Evolutionary conservation across 2,329 filamentous ascomycete genomes (phyloP).

Genomic region (Colletotrichum sp.): DNA sequence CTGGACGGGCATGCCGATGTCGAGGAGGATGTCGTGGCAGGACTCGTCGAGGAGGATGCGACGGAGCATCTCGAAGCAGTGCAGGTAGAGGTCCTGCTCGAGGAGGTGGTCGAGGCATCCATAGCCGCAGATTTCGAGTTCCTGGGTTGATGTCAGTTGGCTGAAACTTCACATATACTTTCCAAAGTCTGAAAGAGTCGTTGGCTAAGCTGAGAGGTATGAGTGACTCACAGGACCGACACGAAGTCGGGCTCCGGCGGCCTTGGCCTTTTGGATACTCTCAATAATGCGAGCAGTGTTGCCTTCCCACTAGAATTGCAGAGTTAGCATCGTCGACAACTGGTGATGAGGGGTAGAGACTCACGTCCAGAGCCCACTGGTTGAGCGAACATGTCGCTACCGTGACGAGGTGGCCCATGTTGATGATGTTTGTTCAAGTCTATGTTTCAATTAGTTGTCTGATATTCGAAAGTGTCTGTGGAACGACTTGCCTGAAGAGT

Average conservation of each 20-base stretch:
- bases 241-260: constrained; percentile 52
- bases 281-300: constrained; percentile 67
- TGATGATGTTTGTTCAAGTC: neutral
- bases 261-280: constrained; percentile 51
- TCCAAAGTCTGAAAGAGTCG: neutral
- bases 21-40: constrained; percentile 70
- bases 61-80: constrained; percentile 67
- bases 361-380: constrained; percentile 52
- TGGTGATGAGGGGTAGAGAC: neutral
- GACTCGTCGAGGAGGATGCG: constrained; percentile 64
- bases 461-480: neutral
- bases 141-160: constrained; percentile 26
- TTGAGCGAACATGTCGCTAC: constrained; percentile 41
- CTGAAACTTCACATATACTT: neutral
- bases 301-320: constrained; percentile 43
- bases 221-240: constrained; percentile 54
- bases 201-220: neutral
- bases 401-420: constrained; percentile 29
- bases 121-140: constrained; percentile 59
- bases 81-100: constrained; percentile 61
- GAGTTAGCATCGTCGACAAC: neutral
- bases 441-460: neutral
- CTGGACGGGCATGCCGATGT: constrained; percentile 69
- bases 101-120: constrained; percentile 20
- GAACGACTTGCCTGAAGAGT: neutral